Evolutionary conservation across 2,329 filamentous ascomycete species (phyloP), one percentile per base, ranked within the genome.

Genomic region (Aspergillus ibericus): DNA sequence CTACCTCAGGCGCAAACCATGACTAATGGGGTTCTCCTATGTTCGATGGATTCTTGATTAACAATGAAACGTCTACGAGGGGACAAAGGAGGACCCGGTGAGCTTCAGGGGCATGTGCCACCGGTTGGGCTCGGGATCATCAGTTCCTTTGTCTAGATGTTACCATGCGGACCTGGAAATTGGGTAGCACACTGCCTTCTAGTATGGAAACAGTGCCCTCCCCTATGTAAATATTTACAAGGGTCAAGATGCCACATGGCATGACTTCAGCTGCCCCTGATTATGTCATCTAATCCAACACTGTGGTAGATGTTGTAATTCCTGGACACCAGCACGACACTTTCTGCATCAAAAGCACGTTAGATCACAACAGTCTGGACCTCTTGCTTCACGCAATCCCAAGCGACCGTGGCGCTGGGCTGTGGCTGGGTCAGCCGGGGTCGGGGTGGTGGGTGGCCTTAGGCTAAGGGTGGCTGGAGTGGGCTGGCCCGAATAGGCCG

Each of bases 401-500:
- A 48, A 32, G 44, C 44, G 9, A 29, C 25, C 27, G 42, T 46
- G 42, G 42, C 42, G 42, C 22, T n/a, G n/a, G 9, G 16, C 44
- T 29, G 25, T 48, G 44, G 44, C 44, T 48, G 44, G 44, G 44
- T 22, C 22, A 27, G 32, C 49, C 16, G 51, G 25, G 15, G 40
- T 16, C 15, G 22, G 22, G 22, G 36, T 20, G 36, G 29, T 10
- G 8, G 36, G 29, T 10, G 8, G 29, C 29, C 29, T 32, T 32
- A 32, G 29, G 29, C 29, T 10, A 9, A 50, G 47, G 15, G 59
- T 61, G 59, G 59, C 59, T 61, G 48, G 53, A 53, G 59, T 42
- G 54, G 59, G 59, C 25, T 59, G 29, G 35, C 59, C 56, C 29
- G 55, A 61, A 61, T 34, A 59, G 59, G 59, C 59, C 55, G 56